Base-by-base conservation (phyloP, 2,329 filamentous ascomycete genomes). In the Aspergillus fructus region DNA sequence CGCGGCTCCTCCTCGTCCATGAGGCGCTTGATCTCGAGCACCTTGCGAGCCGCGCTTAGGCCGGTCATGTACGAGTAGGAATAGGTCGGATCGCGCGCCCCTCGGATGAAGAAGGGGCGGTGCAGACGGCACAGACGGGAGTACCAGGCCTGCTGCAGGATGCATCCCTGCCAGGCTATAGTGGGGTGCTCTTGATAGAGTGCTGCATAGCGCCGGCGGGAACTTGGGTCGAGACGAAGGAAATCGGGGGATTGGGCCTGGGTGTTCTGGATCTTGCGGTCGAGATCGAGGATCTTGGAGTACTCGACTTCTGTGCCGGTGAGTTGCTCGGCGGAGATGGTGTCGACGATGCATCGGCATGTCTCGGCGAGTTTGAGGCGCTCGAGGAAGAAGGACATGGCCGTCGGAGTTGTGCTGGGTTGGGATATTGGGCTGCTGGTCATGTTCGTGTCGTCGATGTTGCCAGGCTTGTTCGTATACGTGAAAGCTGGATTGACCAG, bases 371-470 rank as follows among this genome's bases (percentile, higher is more conserved):
- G 62, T 27, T 71, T 72, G n/a, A 79, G 66, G 0, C 79, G 73
- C 34, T 75, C 68, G 5, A 80, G 64, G 23, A 74, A 76, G 56
- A 79, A 81, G 6, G 76, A 76, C 75, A 79, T 79, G 12, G 67
- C 64, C 0, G 78, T 80, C 8, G 77, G 76, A 13, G 72, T 67
- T 3, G 68, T 66, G 0, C 70, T 50, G 1, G 77, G 71, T 17
- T 62, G 58, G 6, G 40, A 23, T 5, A 67, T 61, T 5, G 66
- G 62, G 3, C 21, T n/a, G 50, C 33, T 49, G 23, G 58, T 59
- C 2, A 81, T 67, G 5, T 75, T 70, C 2, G 69, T 66, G 46
- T 79, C 76, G 23, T 76, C 71, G 12, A 79, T 64, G 50, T 81
- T 80, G 2, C 72, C 65, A 2, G 77, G 78, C 27, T 67, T 60